Conservation (phyloP, 2,329 filamentous ascomycete species). For the Cercospora zeina region DNA sequence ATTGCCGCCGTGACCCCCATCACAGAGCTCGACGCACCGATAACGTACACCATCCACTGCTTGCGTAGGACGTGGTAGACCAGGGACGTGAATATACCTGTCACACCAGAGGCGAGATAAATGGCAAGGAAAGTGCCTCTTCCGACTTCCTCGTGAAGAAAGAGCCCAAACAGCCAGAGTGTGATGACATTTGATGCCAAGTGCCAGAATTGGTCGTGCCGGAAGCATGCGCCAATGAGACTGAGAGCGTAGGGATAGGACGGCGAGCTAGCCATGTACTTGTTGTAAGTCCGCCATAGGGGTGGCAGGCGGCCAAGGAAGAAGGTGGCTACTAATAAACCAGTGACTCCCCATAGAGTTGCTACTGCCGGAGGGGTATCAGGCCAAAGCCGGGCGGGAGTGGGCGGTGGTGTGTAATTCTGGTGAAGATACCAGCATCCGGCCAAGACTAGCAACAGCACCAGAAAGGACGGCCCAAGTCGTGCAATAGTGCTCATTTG, state of each 20-base stretch:
- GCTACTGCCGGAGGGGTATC: conserved; percentile 63
- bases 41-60: conserved; percentile 52
- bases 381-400: conserved; percentile 57
- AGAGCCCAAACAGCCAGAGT: conserved; percentile 66
- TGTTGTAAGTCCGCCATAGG: conserved; percentile 66
- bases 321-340: conserved; percentile 60
- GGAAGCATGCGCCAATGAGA: conserved; percentile 66
- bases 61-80: conserved; percentile 47
- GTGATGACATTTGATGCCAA: conserved; percentile 64
- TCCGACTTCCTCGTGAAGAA: conserved; percentile 69
- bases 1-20: conserved; percentile 62
- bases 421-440: conserved; percentile 50
- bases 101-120: conserved; percentile 60
- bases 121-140: conserved; percentile 68
- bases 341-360: conserved; percentile 64
- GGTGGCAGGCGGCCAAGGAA: conserved; percentile 64
- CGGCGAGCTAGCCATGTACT: conserved; percentile 65
- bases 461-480: conserved; percentile 48
- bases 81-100: conserved; percentile 62
- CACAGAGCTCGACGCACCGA: conserved; percentile 68
- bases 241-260: conserved; percentile 64
- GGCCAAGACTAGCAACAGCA: conserved; percentile 42
- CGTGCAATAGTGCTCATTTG: conserved; percentile 42
- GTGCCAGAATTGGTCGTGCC: conserved; percentile 65
- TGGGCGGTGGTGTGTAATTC: conserved; percentile 53